Evolutionary conservation across 257 asterid species (phyloP), one percentile per base, ranked within the genome.

Genomic region (Solanum ossicruentum): DNA sequence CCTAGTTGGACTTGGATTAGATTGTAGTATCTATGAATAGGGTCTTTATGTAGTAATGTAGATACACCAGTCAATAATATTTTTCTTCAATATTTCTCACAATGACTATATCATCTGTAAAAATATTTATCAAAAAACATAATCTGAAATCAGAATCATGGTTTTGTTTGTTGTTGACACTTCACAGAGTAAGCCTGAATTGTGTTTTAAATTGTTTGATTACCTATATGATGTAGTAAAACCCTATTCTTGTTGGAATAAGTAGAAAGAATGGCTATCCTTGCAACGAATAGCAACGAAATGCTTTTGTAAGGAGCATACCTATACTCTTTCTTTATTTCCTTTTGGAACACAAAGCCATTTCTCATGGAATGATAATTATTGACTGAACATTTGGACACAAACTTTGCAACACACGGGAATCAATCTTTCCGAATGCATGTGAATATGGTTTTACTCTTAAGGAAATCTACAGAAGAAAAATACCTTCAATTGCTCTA

Each of bases 401-500:
- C 15, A 77, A 52, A 77, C 57, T 77, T 77, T 9, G 65, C 47
- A 51, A 26, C 23, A 77, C 26, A 77, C 47, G 49, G 82, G 47
- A 21, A 77, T 16, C 82, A 26, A 51, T 77, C 47, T 51, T 77
- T 77, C 47, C 47, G 16, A 51, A 51, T 23, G 82, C 63, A 77
- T 26, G 52, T 28, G 60, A 13, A 51, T 51, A 51, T 77, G 65
- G 36, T 77, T 77, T 77, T 77, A 16, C 26, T 26, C 52, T 28
- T 77, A 26, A 75, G 57, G 71, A 81, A 8, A 23, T 51, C 47
- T 36, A 36, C 84, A 75, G 56, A 86, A 72, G 54, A 86, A 78
- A 73, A 83, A 72, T 91, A 95, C 98, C 99, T 91, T 92, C 92
- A 84, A 85, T 86, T 70, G 89, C 85, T 84, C 90, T 92, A 85